Evolutionary conservation across 352 stramenopile genomes (phyloP).

Genomic region (Globisporangium sylvaticum): DNA sequence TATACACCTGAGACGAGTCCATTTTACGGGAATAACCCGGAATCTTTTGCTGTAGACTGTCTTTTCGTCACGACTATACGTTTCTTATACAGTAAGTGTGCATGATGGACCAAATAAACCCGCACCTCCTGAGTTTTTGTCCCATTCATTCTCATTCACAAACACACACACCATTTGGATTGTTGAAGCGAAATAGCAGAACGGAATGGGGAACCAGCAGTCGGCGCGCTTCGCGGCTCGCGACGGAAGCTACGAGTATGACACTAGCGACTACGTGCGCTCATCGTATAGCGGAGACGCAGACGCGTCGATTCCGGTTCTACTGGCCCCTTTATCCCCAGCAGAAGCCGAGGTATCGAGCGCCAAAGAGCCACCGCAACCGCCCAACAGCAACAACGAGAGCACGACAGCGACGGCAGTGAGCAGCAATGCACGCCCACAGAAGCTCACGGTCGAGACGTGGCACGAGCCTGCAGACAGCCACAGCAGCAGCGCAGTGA

Average conservation of each 20-base stretch:
- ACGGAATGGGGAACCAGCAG: slow-evolving; percentile 9
- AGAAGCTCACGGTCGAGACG: slow-evolving; percentile 10
- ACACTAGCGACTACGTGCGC: neutral
- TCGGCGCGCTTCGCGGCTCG: neutral
- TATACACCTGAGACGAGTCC: neutral
- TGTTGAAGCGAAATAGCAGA: neutral
- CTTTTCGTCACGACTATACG: neutral
- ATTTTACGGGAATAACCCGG: neutral
- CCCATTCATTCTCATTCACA: neutral
- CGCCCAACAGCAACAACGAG: neutral
- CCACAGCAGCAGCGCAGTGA: neutral
- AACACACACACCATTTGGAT: neutral
- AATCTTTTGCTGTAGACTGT: neutral
- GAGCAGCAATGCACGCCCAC: neutral
- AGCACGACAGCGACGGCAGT: neutral
- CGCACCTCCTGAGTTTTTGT: neutral
- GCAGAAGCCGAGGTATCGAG: neutral
- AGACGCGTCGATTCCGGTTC: neutral
- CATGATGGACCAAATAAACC: neutral
- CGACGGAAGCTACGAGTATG: neutral
- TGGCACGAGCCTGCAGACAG: neutral
- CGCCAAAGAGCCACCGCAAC: neutral
- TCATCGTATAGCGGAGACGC: neutral
- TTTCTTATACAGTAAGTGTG: neutral
- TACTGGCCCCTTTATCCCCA: neutral